Percentiles rank a stretch among this genome's conserved stretches.
phyloP scores from a whole-genome alignment of 306 rosid genomes.

The Casuarina cunninghamiana region DNA sequence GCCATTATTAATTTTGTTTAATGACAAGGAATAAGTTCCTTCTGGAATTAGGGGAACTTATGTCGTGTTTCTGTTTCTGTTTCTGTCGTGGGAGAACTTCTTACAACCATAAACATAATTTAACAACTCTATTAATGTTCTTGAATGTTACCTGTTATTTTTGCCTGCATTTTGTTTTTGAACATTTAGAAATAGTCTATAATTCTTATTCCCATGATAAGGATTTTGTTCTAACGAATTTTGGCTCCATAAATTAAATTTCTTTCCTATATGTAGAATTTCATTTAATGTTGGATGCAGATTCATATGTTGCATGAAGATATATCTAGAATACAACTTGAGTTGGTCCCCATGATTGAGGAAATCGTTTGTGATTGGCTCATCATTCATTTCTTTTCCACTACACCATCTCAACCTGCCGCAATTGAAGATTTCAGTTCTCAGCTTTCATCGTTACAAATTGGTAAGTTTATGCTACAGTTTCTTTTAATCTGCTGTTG shows the following conservation, averaged over 20 bases:
- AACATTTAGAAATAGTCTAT: neutral
- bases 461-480: constrained; percentile 53
- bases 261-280: neutral
- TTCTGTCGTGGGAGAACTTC: neutral
- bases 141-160: constrained; percentile 1
- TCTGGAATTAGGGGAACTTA: neutral
- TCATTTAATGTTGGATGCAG: constrained; percentile 41
- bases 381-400: constrained; percentile 66
- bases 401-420: constrained; percentile 74
- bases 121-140: neutral
- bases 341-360: constrained; percentile 85
- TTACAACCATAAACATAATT: neutral
- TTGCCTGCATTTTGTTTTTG: neutral
- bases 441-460: constrained; percentile 77
- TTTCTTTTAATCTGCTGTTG: constrained; percentile 10
- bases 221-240: neutral
- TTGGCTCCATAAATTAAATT: neutral
- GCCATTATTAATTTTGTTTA: neutral
- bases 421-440: constrained; percentile 79
- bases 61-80: neutral
- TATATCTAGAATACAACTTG: constrained; percentile 65
- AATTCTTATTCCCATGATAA: neutral
- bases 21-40: neutral
- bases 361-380: constrained; percentile 85
- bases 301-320: constrained; percentile 68